Evolutionary conservation across 1,284 basidiomycete genomes (phyloP), one percentile per base, ranked within the genome.

Genomic region (Puccinia triticina): DNA sequence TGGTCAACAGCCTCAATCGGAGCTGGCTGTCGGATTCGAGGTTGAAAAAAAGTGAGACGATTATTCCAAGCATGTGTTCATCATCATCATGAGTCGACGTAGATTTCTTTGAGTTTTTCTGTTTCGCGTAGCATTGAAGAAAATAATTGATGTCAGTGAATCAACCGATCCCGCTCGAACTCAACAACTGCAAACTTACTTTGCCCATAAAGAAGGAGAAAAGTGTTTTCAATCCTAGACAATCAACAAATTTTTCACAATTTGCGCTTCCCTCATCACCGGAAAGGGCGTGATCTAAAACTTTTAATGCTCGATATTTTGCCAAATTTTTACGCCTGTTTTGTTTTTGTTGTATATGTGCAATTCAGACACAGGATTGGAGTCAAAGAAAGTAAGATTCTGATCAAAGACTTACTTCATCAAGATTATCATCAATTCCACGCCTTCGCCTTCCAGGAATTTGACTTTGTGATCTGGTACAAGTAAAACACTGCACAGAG

Each of bases 401-500:
- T 78, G 37, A 81, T 84, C 61, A 83, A 37, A 50, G 40, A 88
- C 91, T 69, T 84, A 95, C 93, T 93, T 95, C 91, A 98, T 93
- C 89, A 98, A 93, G 83, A 98, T 89, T 29, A 97, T 90, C 95
- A 99, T 98, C 34, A 99, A 90, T 85, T 99, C 97, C 16, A 95
- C 91, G 0, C 97, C 97, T 87, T 99, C 97, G 14, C 92, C 92
- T n/a, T 92, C 90, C 12, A 95, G 88, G 88, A 98, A 98, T 0
- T 90, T 88, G n/a, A 89, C 86, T 87, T 97, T 97, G 23, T 77
- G 53, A 75, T 91, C 89, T 3, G 91, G 89, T 86, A 94, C 93
- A 11, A 89, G 90, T 37, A 96, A 88, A 0, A 92, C 90, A 0
- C 94, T 94, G 86, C 96, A 98, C 32, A 99, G 87, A 0, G 92